Evolutionary conservation across 2,329 filamentous ascomycete species (phyloP), one percentile per base, ranked within the genome.

Genomic region (Apiospora phragmitis): DNA sequence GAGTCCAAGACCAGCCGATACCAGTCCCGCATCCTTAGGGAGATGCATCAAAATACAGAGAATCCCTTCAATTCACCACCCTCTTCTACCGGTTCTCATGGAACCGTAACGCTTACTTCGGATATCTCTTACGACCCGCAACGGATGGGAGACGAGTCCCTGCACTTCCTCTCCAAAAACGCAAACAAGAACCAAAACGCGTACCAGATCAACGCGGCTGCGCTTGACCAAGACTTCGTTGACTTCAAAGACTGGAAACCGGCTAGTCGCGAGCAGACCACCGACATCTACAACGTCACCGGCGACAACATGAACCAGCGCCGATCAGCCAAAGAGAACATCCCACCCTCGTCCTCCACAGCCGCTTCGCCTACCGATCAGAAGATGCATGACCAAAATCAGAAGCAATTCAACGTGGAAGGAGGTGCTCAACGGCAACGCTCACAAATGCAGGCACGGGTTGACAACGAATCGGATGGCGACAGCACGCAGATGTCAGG

Each of bases 11-110:
- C 67, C 45, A 68, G 45, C 32, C 67, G 67, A 18, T 68, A 68
- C 67, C 67, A 68, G 42, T 80, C 79, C 35, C 79, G 79, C 74
- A 79, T 80, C 73, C 77, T 80, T 72, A 74, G 78, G 73, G 79
- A 80, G 76, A 80, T 80, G 78, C 77, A 78, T 73, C 77, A 80
- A 32, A 75, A 78, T 74, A 77, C 70, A 78, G 83, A 87, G 71
- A 87, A 89, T 77, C 87, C 87, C 7, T 89, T 88, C 80, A 87
- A 87, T 79, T 89, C 87, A 26, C 87, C 87, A 6, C 87, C 87
- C 26, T 88, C 87, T 8, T 89, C 87, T 8, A 89, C 87, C 41
- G 87, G 87, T 70, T 87, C 86, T 68, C 87, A 88, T 79, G 87
- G 87, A 77, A 88, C 86, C 72, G 83, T 89, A 73, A 87, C 85